Percentiles rank a stretch among this genome's conserved stretches.
These are phyloP conservation scores for Flaveria trinervia DNA, from an alignment of 129 eudicot genomes.

Conservation along the genomic window DNA sequence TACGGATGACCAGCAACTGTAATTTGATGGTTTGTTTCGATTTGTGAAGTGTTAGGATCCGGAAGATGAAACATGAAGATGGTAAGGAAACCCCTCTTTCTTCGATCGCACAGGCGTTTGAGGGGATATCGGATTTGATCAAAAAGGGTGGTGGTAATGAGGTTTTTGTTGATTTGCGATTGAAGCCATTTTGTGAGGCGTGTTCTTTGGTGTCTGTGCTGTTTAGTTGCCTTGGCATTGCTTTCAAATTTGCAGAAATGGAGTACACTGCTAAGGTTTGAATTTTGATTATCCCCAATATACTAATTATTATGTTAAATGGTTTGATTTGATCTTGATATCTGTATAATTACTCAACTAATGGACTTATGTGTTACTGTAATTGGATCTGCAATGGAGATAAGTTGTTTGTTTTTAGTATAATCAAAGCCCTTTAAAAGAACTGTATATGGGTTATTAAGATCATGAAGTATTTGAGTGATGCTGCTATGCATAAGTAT, in stretches of 20 bases:
- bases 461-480: not conserved
- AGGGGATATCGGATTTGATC: constrained; percentile 56
- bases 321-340: not conserved
- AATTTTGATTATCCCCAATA: constrained; percentile 7
- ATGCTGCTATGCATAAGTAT: too few species aligned
- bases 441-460: too few species aligned
- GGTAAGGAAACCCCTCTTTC: constrained; percentile 51
- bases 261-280: constrained; percentile 75
- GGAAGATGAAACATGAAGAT: constrained; percentile 42
- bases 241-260: constrained; percentile 78
- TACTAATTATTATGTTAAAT: not conserved
- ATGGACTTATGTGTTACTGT: not conserved
- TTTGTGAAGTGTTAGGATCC: constrained; percentile 28
- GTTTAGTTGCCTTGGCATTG: constrained; percentile 69
- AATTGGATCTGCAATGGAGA: constrained; percentile 4
- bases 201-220: constrained; percentile 72
- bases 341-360: not conserved
- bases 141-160: constrained; percentile 19
- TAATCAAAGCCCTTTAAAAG: not conserved
- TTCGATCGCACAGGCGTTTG: constrained; percentile 69
- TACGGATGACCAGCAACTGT: not conserved
- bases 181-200: constrained; percentile 83
- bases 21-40: not conserved
- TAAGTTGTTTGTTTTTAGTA: not conserved
- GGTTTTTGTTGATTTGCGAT: constrained; percentile 48